Base-by-base conservation (phyloP, 148 eudicot genomes). In the Rheum nobile region DNA sequence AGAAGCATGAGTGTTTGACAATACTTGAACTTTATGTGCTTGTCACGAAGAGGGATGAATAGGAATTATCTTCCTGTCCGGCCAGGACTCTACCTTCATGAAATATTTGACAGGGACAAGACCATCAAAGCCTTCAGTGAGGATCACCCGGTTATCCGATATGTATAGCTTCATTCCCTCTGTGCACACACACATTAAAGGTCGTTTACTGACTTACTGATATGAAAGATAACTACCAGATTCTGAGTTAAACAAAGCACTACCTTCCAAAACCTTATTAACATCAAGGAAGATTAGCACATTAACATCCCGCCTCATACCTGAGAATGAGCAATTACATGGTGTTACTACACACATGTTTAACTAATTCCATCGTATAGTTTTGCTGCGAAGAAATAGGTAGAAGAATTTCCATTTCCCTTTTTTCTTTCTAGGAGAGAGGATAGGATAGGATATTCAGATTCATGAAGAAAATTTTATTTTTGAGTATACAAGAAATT, bases 51-150 rank as follows among this genome's bases (percentile, higher is more conserved):
- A 68, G 6, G 31, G 46, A 16, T 41, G 31, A 6, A 39, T 39
- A 39, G 73, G 48, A 26, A 94, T 81, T 11, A 77, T 85, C 50
- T 80, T 75, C 75, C 88, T 82, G 41, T 82, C 81, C 4, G 99
- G 99, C 97, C 97, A 92, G 1, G 90, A 86, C 67, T 83, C 86
- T 28, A 95, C 84, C 84, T 80, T 88, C 79, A 83, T 82, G 74
- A 95, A 88, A 79, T 86, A 95, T 76, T 88, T 88, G 43, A 84
- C 85, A 0, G 96, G 97, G 68, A 95, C 94, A 67, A 81, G 89
- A 4, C 99, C 97, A 46, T 88, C 92, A 79, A 95, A 88, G 47
- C 98, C 98, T 83, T 95, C 99, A 1, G 99, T 91, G 75, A 95
- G 80, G 52, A 95, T 84, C 74, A 95, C 99, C 79, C 78, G 81